Base-by-base conservation (phyloP, 2,329 filamentous ascomycete genomes). In the Dichotomopilus funicola region DNA sequence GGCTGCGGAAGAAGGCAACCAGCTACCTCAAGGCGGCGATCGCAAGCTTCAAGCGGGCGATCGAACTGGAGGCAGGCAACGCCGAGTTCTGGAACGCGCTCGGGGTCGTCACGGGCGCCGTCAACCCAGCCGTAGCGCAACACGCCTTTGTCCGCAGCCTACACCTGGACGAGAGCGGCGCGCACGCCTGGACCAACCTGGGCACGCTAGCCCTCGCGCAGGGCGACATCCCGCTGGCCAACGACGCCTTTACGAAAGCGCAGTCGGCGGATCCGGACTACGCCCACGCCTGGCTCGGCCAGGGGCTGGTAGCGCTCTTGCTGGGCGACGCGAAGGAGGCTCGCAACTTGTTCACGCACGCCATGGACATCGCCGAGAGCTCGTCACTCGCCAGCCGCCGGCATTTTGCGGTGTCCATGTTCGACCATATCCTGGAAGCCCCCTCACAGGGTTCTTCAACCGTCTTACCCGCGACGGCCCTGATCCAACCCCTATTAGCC, bases 31-130 rank as follows among this genome's bases (percentile, higher is more conserved):
- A 87, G 68, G 86, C 91, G 6, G 82, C 94, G 1, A 87, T 97
- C 60, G 81, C 86, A 53, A 94, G 89, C 64, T 97, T 99, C 79
- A 99, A 99, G 73, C 81, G 89, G 45, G 89, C 94, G 1, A 99
- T 99, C 61, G 94, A 97, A 71, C 78, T 96, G 1, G 95, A 99
- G 70, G 88, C 91, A 6, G 89, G 91, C 51, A 99, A 97, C 67
- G 77, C 89, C 0, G 92, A 97, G 63, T 97, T 97, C 70, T 99
- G 94, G 94, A 97, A 97, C 67, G 87, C 94, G 0, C 78, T 99
- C 2, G 94, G 92, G 49, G 89, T 97, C 3, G 90, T 89, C 33
- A 96, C 94, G 2, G 91, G 89, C 60, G 83, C 83, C 46, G 79
- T 96, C 62, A 96, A 89, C 66, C 87, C 91, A 0, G 85, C 87